Conservation (phyloP, 768 basidiomycete genomes). For the Amanita fuliginea region DNA sequence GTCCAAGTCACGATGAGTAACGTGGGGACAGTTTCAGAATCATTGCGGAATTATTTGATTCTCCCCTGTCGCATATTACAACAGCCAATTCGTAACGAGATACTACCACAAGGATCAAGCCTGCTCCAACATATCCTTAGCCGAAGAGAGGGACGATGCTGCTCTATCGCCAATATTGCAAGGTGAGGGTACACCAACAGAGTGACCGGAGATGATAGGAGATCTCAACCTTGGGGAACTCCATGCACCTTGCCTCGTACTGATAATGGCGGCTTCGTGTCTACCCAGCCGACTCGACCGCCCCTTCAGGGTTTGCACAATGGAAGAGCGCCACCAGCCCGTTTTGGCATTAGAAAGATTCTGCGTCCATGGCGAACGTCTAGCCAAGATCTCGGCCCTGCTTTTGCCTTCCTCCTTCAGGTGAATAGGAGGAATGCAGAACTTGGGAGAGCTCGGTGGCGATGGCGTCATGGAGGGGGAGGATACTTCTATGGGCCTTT, state of each 20-base stretch:
- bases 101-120: background rate
- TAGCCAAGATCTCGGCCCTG: background rate
- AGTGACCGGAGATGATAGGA: background rate
- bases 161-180: too few relatives aligned
- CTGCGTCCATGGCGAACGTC: background rate
- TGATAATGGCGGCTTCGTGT: background rate
- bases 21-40: background rate
- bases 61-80: background rate
- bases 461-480: slow-evolving; percentile 4
- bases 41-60: background rate
- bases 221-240: background rate
- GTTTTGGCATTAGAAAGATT: background rate
- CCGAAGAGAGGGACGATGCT: background rate
- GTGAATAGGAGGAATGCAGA: background rate
- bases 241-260: background rate
- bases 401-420: background rate
- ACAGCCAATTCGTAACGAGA: background rate
- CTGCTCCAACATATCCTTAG: background rate
- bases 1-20: too few relatives aligned
- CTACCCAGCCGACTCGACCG: background rate
- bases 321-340: background rate
- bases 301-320: background rate
- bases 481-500: background rate
- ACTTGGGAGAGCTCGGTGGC: background rate
- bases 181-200: background rate